These are phyloP conservation scores for Chionographis japonica DNA, from an alignment of 106 monocot genomes.

Conservation along the genomic window DNA sequence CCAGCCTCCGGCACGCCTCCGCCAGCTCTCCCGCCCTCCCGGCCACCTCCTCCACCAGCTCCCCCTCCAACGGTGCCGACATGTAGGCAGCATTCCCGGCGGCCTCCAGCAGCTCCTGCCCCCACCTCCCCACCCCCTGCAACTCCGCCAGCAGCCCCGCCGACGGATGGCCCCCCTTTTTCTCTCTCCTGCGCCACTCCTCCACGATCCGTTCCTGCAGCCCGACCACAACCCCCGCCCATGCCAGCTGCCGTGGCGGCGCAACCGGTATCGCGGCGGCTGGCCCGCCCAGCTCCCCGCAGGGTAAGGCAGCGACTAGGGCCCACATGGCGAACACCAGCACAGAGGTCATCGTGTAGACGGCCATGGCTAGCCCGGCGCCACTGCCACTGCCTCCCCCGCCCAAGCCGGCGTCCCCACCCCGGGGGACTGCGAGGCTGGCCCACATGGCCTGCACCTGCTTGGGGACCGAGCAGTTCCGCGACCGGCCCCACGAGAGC, in stretches of 20 bases:
- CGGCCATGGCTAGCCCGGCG: constrained; percentile 26
- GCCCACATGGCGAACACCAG: constrained; percentile 56
- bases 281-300: background rate
- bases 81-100: background rate
- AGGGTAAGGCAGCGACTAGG: constrained; percentile 45
- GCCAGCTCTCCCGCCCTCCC: constrained; percentile 34
- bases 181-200: constrained; percentile 46
- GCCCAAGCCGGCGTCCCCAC: background rate
- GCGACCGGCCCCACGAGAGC: constrained; percentile 12
- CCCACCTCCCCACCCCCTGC: constrained; percentile 45
- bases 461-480: constrained; percentile 32
- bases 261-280: background rate
- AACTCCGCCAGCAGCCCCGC: constrained; percentile 51
- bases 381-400: background rate
- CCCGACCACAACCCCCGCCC: constrained; percentile 35
- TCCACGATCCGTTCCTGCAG: constrained; percentile 60
- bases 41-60: constrained; percentile 7
- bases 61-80: background rate
- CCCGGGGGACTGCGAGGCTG: constrained; percentile 24
- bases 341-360: constrained; percentile 59
- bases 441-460: constrained; percentile 33
- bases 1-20: constrained; percentile 35
- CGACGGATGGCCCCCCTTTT: background rate
- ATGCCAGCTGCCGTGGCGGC: constrained; percentile 28
- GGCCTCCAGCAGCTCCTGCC: constrained; percentile 23